Evolutionary conservation across 345 rosid species (phyloP), one percentile per base, ranked within the genome.

Genomic region (Brassica incana): DNA sequence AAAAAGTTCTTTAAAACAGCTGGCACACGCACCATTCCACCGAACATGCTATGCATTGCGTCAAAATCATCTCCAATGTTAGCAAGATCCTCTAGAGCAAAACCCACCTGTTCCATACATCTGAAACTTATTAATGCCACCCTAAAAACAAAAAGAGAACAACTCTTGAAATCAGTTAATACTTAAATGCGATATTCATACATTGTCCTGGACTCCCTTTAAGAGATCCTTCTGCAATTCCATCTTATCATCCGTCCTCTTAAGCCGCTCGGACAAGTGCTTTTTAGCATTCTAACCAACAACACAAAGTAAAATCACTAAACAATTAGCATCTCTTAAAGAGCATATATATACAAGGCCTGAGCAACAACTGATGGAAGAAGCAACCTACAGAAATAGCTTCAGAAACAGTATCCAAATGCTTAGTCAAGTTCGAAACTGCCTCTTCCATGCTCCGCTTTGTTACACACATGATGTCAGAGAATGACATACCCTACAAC

Each of bases 11-110:
- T 48, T 4, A 48, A 48, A 48, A 48, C 54, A 48, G 54, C 16
- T 4, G 23, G 65, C 38, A 69, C 77, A 77, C 97, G 83, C 83
- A 95, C 99, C 97, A 92, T 80, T 72, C 88, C 84, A 76, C 85
- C 86, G 71, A 91, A 88, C 81, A 90, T 69, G 70, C 60, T 52
- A 72, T 91, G 95, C 89, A 95, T 80, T 35, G 85, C 84, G 16
- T 80, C 85, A 87, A 95, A 84, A 50, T 52, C 59, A 52, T 54
- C 60, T 54, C 60, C 60, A 54, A 16, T 54, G 25, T 54, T 54
- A 54, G 60, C 60, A 16, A 54, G 60, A 54, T 54, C 25, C 60
- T 54, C 60, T 5, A 54, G 60, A 6, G 60, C 60, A 7, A 52
- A 52, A n/a, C 59, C 59, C 59, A 52, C 59, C 59, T 52, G 59